A percentile compares a stretch with the other conserved stretches of the same genome.
These are phyloP conservation scores for Santalum album DNA, from an alignment of 164 flowering plant genomes.

Conservation along the genomic window DNA sequence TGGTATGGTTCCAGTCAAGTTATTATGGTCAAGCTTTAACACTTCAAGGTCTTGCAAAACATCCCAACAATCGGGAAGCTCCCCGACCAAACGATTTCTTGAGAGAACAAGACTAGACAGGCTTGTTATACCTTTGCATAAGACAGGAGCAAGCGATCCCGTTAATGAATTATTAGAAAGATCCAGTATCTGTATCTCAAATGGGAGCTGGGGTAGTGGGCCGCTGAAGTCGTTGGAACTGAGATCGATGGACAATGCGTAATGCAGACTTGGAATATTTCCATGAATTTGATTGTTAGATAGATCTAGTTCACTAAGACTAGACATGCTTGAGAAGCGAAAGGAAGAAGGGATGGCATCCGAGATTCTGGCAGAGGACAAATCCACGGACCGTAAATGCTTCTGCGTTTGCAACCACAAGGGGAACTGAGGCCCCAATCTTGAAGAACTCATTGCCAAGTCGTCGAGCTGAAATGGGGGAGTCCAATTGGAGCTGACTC, in stretches of 20 bases:
- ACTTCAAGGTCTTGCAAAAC: neutral
- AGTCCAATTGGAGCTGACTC: neutral
- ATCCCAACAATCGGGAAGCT: neutral
- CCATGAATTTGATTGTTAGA: neutral
- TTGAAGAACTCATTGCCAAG: neutral
- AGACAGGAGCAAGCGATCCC: neutral
- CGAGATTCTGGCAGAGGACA: neutral
- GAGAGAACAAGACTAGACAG: neutral
- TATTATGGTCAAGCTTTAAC: neutral
- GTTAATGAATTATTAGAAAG: neutral
- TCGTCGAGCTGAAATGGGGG: neutral
- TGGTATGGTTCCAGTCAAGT: neutral
- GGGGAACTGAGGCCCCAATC: neutral
- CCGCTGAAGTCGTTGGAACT: neutral
- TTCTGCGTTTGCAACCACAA: neutral
- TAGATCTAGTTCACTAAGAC: neutral
- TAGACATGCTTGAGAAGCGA: neutral
- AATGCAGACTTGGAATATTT: neutral
- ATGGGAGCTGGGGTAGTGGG: neutral
- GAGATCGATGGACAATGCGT: neutral
- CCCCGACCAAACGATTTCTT: neutral
- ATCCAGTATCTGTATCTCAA: neutral
- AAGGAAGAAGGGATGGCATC: neutral
- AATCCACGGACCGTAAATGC: neutral
- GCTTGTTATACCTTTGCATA: neutral